A percentile compares a stretch with the other conserved stretches of the same genome.
Conservation (phyloP, 2,329 filamentous ascomycete species). For the Monosporascus sp. region DNA sequence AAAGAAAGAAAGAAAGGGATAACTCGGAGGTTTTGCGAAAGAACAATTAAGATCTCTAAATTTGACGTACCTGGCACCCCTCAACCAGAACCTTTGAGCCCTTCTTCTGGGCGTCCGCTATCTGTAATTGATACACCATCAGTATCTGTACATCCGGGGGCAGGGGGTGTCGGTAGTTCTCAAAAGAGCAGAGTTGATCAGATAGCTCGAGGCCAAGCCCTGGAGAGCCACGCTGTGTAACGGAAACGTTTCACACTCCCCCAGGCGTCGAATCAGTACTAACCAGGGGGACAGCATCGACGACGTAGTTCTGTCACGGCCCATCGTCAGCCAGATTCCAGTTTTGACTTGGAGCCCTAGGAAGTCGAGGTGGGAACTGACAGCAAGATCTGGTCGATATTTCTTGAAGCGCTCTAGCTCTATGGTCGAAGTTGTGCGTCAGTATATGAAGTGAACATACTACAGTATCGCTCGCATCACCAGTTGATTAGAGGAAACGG, state of each 20-base stretch:
- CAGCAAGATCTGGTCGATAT: slow-evolving; percentile 46
- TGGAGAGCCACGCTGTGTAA: too few relatives aligned
- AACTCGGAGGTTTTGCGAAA: background rate
- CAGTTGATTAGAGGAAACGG: too few relatives aligned
- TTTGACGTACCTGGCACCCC: slow-evolving; percentile 27
- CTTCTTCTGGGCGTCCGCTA: slow-evolving; percentile 37
- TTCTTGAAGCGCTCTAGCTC: slow-evolving; percentile 40
- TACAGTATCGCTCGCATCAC: slow-evolving; percentile 50
- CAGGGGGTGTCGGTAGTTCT: slow-evolving; percentile 30
- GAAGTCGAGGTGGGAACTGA: background rate
- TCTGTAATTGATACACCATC: background rate
- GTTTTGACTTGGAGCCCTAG: slow-evolving; percentile 18
- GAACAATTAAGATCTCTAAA: slow-evolving; percentile 32
- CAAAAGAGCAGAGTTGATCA: too few relatives aligned
- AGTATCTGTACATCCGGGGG: slow-evolving; percentile 46
- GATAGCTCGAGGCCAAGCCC: too few relatives aligned
- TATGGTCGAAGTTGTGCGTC: slow-evolving; percentile 56
- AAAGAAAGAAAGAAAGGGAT: too few relatives aligned
- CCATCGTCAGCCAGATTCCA: slow-evolving; percentile 30
- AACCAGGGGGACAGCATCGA: slow-evolving; percentile 63
- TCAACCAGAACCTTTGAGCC: slow-evolving; percentile 54
- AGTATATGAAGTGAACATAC: slow-evolving; percentile 53
- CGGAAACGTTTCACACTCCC: slow-evolving; percentile 27
- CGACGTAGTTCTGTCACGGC: slow-evolving; percentile 43
- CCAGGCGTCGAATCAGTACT: slow-evolving; percentile 47